Evolutionary conservation across 768 basidiomycete species (phyloP).

Genomic region (Tylopilus sp.): DNA sequence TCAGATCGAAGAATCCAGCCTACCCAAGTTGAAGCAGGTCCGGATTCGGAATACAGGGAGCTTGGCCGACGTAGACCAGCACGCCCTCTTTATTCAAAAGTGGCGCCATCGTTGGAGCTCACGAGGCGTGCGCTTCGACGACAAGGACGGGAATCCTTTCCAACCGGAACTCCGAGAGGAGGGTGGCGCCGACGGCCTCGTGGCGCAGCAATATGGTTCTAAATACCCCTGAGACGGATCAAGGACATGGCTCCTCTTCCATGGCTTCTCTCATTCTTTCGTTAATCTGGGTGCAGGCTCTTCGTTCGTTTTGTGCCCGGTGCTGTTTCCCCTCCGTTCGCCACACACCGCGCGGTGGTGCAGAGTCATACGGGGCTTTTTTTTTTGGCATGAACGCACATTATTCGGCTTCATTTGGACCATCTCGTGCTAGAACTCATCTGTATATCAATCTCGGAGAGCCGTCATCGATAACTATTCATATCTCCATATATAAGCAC

Average conservation of each 20-base stretch:
- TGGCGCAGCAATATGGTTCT: not conserved
- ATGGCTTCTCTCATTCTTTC: not conserved
- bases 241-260: not conserved
- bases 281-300: not conserved
- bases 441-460: not conserved
- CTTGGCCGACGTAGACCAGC: slow-evolving; percentile 31
- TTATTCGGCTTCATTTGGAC: not conserved
- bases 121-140: slow-evolving; percentile 30
- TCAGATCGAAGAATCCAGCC: slow-evolving; percentile 33
- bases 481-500: not conserved
- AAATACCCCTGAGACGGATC: not conserved
- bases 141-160: slow-evolving; percentile 29
- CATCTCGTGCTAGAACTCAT: not conserved
- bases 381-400: not conserved
- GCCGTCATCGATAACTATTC: not conserved
- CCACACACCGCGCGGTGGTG: not conserved
- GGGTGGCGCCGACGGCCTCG: not conserved
- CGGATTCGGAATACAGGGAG: slow-evolving; percentile 41
- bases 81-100: slow-evolving; percentile 23
- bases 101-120: slow-evolving; percentile 30
- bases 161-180: not conserved
- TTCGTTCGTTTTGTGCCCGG: not conserved
- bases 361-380: not conserved
- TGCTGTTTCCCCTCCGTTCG: not conserved
- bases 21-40: slow-evolving; percentile 35